A percentile compares a stretch with the other conserved stretches of the same genome.
Conservation (phyloP, 2,329 filamentous ascomycete species). For the Cercospora sp. region DNA sequence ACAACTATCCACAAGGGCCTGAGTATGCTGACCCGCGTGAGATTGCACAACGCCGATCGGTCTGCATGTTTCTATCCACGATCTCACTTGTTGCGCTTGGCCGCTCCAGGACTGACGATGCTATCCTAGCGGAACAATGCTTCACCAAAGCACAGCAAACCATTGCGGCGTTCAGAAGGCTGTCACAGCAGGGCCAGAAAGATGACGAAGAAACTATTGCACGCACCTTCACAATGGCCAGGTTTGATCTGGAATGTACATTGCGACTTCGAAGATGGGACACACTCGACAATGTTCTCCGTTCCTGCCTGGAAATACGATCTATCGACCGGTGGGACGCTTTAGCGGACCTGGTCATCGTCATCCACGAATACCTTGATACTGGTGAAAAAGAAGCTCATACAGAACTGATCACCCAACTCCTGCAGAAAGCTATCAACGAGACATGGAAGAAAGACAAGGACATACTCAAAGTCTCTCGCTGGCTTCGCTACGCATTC, state of each 20-base stretch:
- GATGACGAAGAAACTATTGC: conserved; percentile 40
- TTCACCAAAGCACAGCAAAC: conserved; percentile 65
- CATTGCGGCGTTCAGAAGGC: conserved; percentile 55
- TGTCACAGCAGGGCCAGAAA: conserved; percentile 39
- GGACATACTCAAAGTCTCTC: conserved; percentile 62
- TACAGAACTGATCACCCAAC: conserved; percentile 27
- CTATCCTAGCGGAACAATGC: conserved; percentile 55
- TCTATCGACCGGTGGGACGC: conserved; percentile 46
- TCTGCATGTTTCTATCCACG: conserved; percentile 68
- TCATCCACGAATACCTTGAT: conserved; percentile 43
- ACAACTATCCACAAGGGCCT: conserved; percentile 25
- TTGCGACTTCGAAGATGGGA: conserved; percentile 68
- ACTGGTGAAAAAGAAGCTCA: conserved; percentile 4
- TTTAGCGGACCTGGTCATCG: conserved; percentile 49
- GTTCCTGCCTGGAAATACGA: conserved; percentile 38
- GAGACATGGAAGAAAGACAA: conserved; percentile 58
- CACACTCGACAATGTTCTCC: conserved; percentile 61
- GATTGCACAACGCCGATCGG: conserved; percentile 57
- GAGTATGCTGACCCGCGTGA: conserved; percentile 20
- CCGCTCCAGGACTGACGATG: conserved; percentile 46
- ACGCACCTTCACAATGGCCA: conserved; percentile 60
- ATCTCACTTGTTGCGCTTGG: conserved; percentile 51
- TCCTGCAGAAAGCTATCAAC: conserved; percentile 68
- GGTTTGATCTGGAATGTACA: conserved; percentile 78
- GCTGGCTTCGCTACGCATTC: conserved; percentile 78